Evolutionary conservation across 805 yeast genomes (phyloP).

Genomic region (Blastobotrys mokoenaii): DNA sequence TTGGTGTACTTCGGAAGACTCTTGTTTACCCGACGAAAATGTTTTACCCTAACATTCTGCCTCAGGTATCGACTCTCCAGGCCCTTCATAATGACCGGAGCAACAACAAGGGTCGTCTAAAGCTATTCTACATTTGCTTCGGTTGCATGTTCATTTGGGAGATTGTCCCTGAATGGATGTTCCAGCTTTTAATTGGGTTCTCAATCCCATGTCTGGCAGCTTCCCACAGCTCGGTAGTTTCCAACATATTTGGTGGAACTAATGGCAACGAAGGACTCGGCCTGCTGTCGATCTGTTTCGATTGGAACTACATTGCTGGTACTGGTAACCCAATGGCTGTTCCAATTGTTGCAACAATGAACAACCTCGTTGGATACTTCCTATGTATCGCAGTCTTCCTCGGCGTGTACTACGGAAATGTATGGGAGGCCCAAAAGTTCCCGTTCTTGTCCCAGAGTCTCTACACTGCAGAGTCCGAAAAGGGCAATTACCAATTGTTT

Average conservation of each 20-base stretch:
- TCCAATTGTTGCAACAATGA: constrained; percentile 25
- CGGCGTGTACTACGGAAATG: constrained; percentile 29
- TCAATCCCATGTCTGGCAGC: constrained; percentile 26
- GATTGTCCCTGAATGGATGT: constrained; percentile 29
- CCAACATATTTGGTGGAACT: constrained; percentile 29
- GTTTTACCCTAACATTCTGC: constrained; percentile 58
- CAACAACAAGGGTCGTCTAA: constrained; percentile 19
- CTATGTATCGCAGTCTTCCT: constrained; percentile 17
- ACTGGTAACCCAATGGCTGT: constrained; percentile 25
- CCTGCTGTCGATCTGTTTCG: constrained; percentile 25
- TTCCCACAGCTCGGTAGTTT: constrained; percentile 22
- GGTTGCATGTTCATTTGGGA: constrained; percentile 24
- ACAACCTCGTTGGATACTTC: constrained; percentile 27
- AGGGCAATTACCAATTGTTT: constrained; percentile 15
- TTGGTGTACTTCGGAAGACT: constrained; percentile 51
- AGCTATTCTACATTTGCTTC: constrained; percentile 17
- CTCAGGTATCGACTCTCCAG: constrained; percentile 48
- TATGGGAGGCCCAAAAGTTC: constrained; percentile 26
- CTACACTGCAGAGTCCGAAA: constrained; percentile 15
- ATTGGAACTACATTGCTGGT: constrained; percentile 29
- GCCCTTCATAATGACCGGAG: constrained; percentile 31
- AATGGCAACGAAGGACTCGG: constrained; percentile 30
- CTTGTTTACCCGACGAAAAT: constrained; percentile 54
- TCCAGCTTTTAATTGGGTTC: constrained; percentile 25
- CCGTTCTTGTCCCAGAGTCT: constrained; percentile 30